Percentiles rank a stretch among this genome's conserved stretches.
Evolutionary conservation across 1,139 yeast species (phyloP).

Genomic region (Blastobotrys niveus): DNA sequence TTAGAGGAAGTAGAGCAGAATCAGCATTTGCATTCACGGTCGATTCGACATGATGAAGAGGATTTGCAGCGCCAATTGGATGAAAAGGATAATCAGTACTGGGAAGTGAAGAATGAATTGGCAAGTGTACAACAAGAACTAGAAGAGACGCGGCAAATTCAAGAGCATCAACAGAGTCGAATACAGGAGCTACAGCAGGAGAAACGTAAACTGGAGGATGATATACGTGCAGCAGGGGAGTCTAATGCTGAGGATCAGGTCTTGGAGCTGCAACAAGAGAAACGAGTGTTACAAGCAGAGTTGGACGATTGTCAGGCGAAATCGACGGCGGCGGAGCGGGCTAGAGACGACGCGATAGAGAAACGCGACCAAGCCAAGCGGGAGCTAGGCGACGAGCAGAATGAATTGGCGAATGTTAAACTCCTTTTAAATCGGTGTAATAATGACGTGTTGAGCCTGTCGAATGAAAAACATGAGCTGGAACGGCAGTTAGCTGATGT

Average conservation of each 20-base stretch:
- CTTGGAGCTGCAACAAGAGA: constrained; percentile 15
- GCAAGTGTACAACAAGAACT: constrained; percentile 21
- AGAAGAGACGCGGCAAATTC: constrained; percentile 16
- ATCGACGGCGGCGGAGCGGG: background rate
- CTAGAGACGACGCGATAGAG: constrained; percentile 3
- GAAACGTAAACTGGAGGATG: constrained; percentile 4
- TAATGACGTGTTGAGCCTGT: constrained; percentile 21
- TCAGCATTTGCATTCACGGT: constrained; percentile 13
- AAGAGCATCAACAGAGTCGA: constrained; percentile 16
- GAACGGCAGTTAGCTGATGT: constrained; percentile 19
- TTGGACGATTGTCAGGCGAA: constrained; percentile 11
- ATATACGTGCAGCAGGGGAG: background rate
- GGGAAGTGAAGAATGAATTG: constrained; percentile 23
- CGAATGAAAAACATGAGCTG: constrained; percentile 21
- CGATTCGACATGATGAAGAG: constrained; percentile 3
- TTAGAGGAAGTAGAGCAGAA: constrained; percentile 17
- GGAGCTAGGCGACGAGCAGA: constrained; percentile 11
- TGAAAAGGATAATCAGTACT: constrained; percentile 12
- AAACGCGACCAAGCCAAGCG: constrained; percentile 6
- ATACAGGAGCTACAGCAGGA: constrained; percentile 15
- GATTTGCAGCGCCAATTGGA: background rate
- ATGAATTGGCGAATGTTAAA: constrained; percentile 20
- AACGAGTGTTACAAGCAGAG: constrained; percentile 10
- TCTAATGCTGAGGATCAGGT: constrained; percentile 13
- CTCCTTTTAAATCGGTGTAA: constrained; percentile 20